These are phyloP conservation scores for Dactylonectria estremocensis DNA, from an alignment of 2,329 filamentous ascomycete species.

Conservation along the genomic window DNA sequence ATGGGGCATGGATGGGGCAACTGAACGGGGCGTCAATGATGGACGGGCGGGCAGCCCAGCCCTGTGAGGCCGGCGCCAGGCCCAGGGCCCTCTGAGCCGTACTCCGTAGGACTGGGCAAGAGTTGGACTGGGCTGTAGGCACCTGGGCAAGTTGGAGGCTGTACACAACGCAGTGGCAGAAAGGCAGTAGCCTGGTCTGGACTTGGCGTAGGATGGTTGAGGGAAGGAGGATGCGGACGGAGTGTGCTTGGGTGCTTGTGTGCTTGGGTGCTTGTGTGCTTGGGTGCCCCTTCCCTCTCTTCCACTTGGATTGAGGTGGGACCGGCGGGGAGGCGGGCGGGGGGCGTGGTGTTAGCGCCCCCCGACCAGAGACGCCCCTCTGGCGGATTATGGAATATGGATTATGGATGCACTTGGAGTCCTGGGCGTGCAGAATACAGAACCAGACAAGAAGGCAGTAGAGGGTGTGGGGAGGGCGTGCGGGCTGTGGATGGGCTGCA, in stretches of 20 bases:
- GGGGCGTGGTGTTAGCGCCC: neutral
- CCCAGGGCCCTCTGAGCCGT: constrained; percentile 15
- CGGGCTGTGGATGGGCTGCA: too few relatives aligned
- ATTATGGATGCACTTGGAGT: neutral
- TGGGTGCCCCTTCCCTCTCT: neutral
- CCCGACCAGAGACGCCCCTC: constrained; percentile 17
- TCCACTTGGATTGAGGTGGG: neutral
- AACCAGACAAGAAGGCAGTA: neutral
- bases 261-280: neutral
- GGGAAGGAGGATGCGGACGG: neutral
- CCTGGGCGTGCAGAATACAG: neutral
- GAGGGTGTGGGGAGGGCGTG: constrained; percentile 14
- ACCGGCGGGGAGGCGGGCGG: neutral
- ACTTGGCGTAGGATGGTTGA: neutral
- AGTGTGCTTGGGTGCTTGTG: neutral
- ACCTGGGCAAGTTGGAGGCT: neutral
- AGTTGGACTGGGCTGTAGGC: constrained; percentile 7
- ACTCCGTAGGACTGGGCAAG: too few relatives aligned
- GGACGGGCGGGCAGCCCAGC: constrained; percentile 43
- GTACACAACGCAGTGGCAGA: neutral
- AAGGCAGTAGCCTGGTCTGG: neutral
- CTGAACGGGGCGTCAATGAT: constrained; percentile 27
- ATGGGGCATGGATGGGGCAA: neutral
- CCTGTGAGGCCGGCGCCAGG: constrained; percentile 45
- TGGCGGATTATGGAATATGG: too few relatives aligned